Conservation (phyloP, 1,284 basidiomycete species). For the Schizophyllum amplum region DNA sequence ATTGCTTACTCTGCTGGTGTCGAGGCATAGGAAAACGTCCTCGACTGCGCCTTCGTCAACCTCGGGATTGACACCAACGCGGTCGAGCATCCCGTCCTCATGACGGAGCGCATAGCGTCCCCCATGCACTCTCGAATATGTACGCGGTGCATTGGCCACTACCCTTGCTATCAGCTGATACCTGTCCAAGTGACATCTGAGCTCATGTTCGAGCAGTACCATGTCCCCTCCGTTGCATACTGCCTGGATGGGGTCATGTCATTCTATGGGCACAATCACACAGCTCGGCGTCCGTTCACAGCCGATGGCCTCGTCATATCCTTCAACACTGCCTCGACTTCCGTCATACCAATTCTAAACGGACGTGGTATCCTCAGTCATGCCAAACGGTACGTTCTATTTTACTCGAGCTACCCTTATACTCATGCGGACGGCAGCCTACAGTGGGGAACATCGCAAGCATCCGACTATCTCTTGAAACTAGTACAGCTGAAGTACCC, state of each 20-base stretch:
- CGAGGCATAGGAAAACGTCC: slow-evolving; percentile 76
- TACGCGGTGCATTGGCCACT: slow-evolving; percentile 31
- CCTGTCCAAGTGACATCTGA: slow-evolving; percentile 79
- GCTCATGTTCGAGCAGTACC: slow-evolving; percentile 93
- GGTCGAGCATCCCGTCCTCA: slow-evolving; percentile 87
- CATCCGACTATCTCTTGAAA: slow-evolving; percentile 87
- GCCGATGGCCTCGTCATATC: slow-evolving; percentile 78
- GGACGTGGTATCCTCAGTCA: slow-evolving; percentile 78
- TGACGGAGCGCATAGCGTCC: slow-evolving; percentile 90
- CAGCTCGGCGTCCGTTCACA: slow-evolving; percentile 26
- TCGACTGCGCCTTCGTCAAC: slow-evolving; percentile 88
- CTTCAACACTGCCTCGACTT: slow-evolving; percentile 81
- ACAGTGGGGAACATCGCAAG: slow-evolving; percentile 89
- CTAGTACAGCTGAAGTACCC: slow-evolving; percentile 95
- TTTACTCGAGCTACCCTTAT: neutral
- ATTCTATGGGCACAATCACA: slow-evolving; percentile 70
- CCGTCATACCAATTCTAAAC: slow-evolving; percentile 76
- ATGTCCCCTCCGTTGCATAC: slow-evolving; percentile 80
- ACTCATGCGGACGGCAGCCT: slow-evolving; percentile 44
- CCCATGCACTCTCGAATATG: slow-evolving; percentile 84
- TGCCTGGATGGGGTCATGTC: slow-evolving; percentile 92
- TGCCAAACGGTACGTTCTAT: slow-evolving; percentile 65
- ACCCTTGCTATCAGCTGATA: slow-evolving; percentile 9
- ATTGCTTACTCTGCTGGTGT: slow-evolving; percentile 7
- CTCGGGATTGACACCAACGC: slow-evolving; percentile 75